Conservation (phyloP, 352 stramenopile genomes). For the Globisporangium cederbergense region DNA sequence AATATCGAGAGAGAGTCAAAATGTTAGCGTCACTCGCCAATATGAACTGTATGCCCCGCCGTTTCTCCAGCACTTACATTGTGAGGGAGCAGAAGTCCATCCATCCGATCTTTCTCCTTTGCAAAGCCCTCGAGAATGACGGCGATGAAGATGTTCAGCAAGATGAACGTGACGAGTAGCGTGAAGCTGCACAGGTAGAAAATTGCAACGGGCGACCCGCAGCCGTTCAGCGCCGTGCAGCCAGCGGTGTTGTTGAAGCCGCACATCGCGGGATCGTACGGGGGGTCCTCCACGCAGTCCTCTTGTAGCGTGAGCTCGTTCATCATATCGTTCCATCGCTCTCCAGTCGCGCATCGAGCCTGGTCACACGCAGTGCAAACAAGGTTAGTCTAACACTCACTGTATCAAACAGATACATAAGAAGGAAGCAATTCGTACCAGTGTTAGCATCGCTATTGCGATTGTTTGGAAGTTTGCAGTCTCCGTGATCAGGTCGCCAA, state of each 20-base stretch:
- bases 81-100: slow-evolving; percentile 46
- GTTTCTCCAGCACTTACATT: slow-evolving; percentile 32
- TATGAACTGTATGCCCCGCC: too few species aligned
- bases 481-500: slow-evolving; percentile 58
- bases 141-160: slow-evolving; percentile 92
- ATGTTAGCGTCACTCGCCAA: not conserved
- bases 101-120: slow-evolving; percentile 66
- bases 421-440: slow-evolving; percentile 27
- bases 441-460: slow-evolving; percentile 57
- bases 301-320: slow-evolving; percentile 70
- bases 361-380: slow-evolving; percentile 42
- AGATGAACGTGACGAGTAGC: slow-evolving; percentile 84
- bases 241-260: slow-evolving; percentile 42
- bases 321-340: slow-evolving; percentile 92
- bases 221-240: slow-evolving; percentile 69
- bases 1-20: not conserved
- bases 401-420: not conserved
- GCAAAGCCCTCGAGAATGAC: slow-evolving; percentile 91
- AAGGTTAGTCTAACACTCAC: not conserved
- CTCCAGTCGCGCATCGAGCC: slow-evolving; percentile 88
- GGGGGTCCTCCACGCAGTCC: slow-evolving; percentile 39
- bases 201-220: slow-evolving; percentile 59
- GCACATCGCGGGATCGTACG: slow-evolving; percentile 54
- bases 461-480: slow-evolving; percentile 88
- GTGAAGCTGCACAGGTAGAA: slow-evolving; percentile 88